Evolutionary conservation across 139 green algal species (phyloP).

Genomic region (Chlorella ohadii): DNA sequence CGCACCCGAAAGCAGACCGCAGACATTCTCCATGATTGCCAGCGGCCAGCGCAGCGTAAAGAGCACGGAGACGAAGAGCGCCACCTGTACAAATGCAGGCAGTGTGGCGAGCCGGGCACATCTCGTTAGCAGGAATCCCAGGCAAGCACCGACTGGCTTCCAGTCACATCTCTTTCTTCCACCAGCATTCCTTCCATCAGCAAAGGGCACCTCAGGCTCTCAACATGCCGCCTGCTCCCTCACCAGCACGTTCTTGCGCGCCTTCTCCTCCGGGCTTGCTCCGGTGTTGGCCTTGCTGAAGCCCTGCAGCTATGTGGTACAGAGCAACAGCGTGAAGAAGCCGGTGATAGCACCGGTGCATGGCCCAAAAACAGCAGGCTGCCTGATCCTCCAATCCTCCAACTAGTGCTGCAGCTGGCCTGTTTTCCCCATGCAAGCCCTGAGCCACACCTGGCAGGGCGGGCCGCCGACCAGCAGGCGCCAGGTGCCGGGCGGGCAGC

Average conservation of each 20-base stretch:
- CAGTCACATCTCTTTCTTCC: no score
- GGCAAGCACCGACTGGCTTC: no score
- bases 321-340: no score
- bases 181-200: no score
- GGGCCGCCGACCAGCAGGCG: constrained; percentile 23
- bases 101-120: no score
- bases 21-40: constrained; percentile 21
- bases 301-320: not conserved
- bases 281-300: constrained; percentile 6
- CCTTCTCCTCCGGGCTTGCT: not conserved
- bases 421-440: no score
- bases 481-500: not conserved
- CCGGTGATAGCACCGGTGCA: no score
- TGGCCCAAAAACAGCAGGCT: no score
- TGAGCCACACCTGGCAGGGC: constrained; percentile 11
- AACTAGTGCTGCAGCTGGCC: no score
- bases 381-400: no score
- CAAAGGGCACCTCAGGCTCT: no score
- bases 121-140: no score
- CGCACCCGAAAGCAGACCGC: not conserved
- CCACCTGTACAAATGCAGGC: not conserved
- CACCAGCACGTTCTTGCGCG: constrained; percentile 23
- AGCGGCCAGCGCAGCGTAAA: not conserved
- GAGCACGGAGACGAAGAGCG: not conserved
- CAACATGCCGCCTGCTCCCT: not conserved